These are phyloP conservation scores for Parachlorella kessleri DNA, from an alignment of 139 green algal genomes.

Conservation along the genomic window DNA sequence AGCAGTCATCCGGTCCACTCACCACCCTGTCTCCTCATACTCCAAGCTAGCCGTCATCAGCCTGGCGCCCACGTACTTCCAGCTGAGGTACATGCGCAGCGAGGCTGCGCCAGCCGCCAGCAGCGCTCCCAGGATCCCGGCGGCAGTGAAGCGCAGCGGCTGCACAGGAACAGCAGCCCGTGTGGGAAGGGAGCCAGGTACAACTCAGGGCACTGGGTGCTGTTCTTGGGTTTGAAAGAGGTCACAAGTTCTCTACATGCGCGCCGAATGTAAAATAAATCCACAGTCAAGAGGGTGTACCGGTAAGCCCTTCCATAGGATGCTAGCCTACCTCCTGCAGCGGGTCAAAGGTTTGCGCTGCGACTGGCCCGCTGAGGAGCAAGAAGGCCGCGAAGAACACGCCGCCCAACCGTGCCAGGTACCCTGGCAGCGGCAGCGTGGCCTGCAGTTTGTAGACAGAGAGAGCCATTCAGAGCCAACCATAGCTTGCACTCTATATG, in stretches of 20 bases:
- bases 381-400: conserved; percentile 64
- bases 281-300: too few species aligned
- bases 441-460: conserved; percentile 51
- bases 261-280: too few species aligned
- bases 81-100: conserved; percentile 90
- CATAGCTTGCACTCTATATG: too few species aligned
- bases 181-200: too few species aligned
- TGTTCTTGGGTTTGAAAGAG: too few species aligned
- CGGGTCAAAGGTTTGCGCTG: conserved; percentile 84
- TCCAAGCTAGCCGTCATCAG: conserved; percentile 82
- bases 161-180: conserved; percentile 40
- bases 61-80: conserved; percentile 90
- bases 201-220: too few species aligned
- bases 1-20: neutral
- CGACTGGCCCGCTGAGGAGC: conserved; percentile 75
- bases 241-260: too few species aligned
- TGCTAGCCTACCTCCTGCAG: conserved; percentile 48
- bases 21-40: conserved; percentile 88
- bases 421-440: conserved; percentile 53
- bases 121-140: conserved; percentile 54
- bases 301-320: too few species aligned
- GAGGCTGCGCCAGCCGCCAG: conserved; percentile 75
- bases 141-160: conserved; percentile 67
- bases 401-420: conserved; percentile 56
- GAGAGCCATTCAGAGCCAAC: too few species aligned